Conservation (phyloP, 768 basidiomycete species). For the Gloeopeniophorella convolvens region DNA sequence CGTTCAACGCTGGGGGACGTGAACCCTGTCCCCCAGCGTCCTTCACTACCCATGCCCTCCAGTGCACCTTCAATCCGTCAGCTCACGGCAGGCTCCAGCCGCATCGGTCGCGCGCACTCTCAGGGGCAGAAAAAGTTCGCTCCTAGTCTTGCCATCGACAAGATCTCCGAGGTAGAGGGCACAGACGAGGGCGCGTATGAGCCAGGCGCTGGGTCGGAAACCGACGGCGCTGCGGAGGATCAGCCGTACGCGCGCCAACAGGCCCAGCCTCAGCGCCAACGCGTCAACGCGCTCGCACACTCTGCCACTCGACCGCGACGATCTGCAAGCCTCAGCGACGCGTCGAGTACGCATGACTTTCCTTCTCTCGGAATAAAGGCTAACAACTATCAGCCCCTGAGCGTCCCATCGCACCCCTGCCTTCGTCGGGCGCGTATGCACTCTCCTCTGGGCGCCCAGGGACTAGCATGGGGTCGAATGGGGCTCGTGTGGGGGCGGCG, state of each 20-base stretch:
- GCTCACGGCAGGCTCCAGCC: constrained; percentile 15
- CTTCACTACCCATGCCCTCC: constrained; percentile 14
- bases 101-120: constrained; percentile 20
- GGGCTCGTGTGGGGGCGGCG: constrained; percentile 29
- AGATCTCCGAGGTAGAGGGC: constrained; percentile 41
- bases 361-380: neutral
- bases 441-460: constrained; percentile 32
- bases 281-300: constrained; percentile 26
- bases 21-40: constrained; percentile 20
- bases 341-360: constrained; percentile 33
- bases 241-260: constrained; percentile 4
- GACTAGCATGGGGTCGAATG: constrained; percentile 34
- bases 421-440: constrained; percentile 6
- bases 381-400: constrained; percentile 7
- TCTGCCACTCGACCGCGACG: constrained; percentile 56
- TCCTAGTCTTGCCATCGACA: constrained; percentile 35
- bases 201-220: constrained; percentile 31
- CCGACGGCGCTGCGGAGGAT: constrained; percentile 33
- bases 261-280: constrained; percentile 22
- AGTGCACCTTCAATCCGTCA: constrained; percentile 10
- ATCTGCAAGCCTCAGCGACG: constrained; percentile 75
- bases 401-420: constrained; percentile 4
- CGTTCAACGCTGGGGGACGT: constrained; percentile 18
- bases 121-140: constrained; percentile 16
- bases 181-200: constrained; percentile 36